Percentiles rank a stretch among this genome's conserved stretches.
These are phyloP conservation scores for Fagopyrum homotropicum DNA, from an alignment of 148 eudicot species.

Conservation along the genomic window DNA sequence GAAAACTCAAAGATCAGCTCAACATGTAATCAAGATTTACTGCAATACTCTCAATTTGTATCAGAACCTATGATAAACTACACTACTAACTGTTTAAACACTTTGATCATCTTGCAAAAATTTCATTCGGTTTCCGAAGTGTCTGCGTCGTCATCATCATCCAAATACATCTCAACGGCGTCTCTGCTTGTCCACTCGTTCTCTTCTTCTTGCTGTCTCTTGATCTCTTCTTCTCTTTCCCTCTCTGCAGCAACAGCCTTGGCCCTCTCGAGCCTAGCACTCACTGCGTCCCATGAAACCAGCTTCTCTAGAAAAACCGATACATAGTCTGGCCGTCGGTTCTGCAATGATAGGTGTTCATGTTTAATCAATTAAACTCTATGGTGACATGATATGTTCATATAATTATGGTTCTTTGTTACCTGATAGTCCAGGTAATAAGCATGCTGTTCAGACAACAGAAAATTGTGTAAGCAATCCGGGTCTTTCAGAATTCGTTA, in stretches of 20 bases:
- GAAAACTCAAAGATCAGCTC: not conserved
- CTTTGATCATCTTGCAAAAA: not conserved
- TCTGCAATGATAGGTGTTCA: slow-evolving; percentile 28
- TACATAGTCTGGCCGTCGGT: slow-evolving; percentile 83
- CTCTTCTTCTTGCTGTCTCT: slow-evolving; percentile 14
- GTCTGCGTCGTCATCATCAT: slow-evolving; percentile 24
- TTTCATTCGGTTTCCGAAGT: slow-evolving; percentile 5
- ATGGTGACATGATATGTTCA: not conserved
- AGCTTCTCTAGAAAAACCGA: slow-evolving; percentile 78
- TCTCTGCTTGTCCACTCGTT: slow-evolving; percentile 11
- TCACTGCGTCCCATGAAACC: slow-evolving; percentile 89
- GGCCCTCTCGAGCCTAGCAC: slow-evolving; percentile 72
- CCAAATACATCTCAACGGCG: slow-evolving; percentile 28
- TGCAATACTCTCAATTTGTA: not conserved
- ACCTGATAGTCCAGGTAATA: slow-evolving; percentile 96
- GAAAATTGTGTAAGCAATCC: not conserved
- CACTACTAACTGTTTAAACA: not conserved
- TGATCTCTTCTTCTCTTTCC: slow-evolving; percentile 21
- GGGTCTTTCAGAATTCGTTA: not conserved
- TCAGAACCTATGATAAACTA: not conserved
- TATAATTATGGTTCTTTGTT: slow-evolving; percentile 6
- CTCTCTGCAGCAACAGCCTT: slow-evolving; percentile 49
- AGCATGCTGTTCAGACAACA: slow-evolving; percentile 59
- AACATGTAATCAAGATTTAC: not conserved
- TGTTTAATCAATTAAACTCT: not conserved